phyloP scores from a whole-genome alignment of 805 yeast genomes.

The Metschnikowia anglica region DNA sequence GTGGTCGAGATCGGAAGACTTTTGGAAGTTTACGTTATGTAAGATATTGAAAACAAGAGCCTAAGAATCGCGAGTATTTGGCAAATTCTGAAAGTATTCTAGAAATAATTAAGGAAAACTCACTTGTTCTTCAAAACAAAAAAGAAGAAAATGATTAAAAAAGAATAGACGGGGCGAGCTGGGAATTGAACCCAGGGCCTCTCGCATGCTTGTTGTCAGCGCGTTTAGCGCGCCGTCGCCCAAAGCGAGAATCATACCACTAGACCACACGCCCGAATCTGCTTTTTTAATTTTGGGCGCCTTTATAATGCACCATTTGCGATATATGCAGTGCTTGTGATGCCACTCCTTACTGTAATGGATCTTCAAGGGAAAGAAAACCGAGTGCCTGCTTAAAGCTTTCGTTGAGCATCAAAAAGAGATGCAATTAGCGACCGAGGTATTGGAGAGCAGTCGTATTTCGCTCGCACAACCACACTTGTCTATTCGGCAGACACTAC shows the following conservation, averaged over 20 bases:
- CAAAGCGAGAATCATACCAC: slow-evolving; percentile 27
- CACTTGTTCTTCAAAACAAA: neutral
- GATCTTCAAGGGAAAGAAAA: too few species aligned
- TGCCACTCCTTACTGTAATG: too few species aligned
- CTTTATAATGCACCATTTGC: neutral
- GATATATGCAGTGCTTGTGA: too few species aligned
- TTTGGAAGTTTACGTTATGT: slow-evolving; percentile 60
- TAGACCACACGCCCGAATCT: slow-evolving; percentile 25
- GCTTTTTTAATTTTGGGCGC: neutral
- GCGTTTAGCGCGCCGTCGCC: slow-evolving; percentile 6
- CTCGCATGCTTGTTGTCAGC: slow-evolving; percentile 39
- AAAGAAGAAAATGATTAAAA: neutral
- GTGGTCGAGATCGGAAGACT: slow-evolving; percentile 67
- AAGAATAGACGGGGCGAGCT: slow-evolving; percentile 39
- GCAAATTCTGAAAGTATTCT: too few species aligned
- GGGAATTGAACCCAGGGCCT: slow-evolving; percentile 66
- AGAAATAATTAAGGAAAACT: too few species aligned
- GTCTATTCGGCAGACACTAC: too few species aligned
- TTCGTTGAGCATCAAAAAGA: too few species aligned
- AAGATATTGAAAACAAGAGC: neutral
- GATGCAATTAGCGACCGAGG: too few species aligned
- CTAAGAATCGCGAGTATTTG: too few species aligned
- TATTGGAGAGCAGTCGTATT: too few species aligned
- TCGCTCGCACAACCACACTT: too few species aligned
- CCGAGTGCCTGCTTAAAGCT: neutral